Evolutionary conservation across 2,329 filamentous ascomycete genomes (phyloP).

Genomic region (Aspergillus alliaceus): DNA sequence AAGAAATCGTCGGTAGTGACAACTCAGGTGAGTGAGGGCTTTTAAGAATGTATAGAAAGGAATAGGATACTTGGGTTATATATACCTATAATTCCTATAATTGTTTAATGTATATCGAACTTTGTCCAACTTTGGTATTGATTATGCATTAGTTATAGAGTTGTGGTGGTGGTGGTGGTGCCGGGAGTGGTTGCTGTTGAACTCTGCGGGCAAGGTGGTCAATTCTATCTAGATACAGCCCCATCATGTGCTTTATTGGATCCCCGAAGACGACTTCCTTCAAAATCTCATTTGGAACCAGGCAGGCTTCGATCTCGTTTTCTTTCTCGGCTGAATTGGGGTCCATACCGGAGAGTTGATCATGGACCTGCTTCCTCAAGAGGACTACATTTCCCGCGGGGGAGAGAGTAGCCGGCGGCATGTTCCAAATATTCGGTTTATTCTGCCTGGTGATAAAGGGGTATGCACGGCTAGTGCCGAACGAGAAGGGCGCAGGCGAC

Average conservation of each 20-base stretch:
- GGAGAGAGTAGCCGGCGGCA: slow-evolving; percentile 51
- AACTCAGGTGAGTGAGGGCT: no score
- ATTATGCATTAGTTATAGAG: no score
- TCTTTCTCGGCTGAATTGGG: slow-evolving; percentile 39
- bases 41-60: no score
- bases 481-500: slow-evolving; percentile 52
- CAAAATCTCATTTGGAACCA: slow-evolving; percentile 67
- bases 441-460: slow-evolving; percentile 19
- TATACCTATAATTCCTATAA: no score
- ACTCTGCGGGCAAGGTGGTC: slow-evolving; percentile 46
- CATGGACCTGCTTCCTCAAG: slow-evolving; percentile 45
- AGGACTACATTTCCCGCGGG: slow-evolving; percentile 70
- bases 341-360: not conserved
- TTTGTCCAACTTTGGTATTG: no score
- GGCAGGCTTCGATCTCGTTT: slow-evolving; percentile 68
- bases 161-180: no score
- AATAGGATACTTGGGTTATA: no score
- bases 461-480: slow-evolving; percentile 11
- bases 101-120: no score
- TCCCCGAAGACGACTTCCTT: slow-evolving; percentile 76
- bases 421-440: slow-evolving; percentile 22
- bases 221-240: slow-evolving; percentile 69
- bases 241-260: slow-evolving; percentile 78
- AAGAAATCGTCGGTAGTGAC: no score
- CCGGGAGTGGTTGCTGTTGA: no score